phyloP scores from a whole-genome alignment of 352 stramenopile genomes.

The Globisporangium yorkense region DNA sequence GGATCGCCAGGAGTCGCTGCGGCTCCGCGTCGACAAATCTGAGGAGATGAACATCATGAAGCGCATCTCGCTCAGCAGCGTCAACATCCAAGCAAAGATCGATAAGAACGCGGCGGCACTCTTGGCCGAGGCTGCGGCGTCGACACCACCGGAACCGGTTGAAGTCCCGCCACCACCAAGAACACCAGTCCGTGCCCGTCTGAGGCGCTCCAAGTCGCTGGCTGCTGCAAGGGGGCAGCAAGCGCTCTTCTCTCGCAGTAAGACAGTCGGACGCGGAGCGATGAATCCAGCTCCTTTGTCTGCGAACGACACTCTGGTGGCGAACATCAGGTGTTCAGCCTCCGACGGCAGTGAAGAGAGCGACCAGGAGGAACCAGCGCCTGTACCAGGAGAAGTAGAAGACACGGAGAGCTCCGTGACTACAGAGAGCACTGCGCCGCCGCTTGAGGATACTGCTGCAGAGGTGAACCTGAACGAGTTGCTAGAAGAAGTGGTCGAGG shows the following conservation, averaged over 20 bases:
- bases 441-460: not conserved
- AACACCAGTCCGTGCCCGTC: too few species aligned
- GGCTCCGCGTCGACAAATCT: not conserved
- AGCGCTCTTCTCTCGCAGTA: constrained; percentile 3
- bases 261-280: not conserved
- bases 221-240: not conserved
- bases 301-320: not conserved
- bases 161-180: not conserved
- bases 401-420: not conserved
- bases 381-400: not conserved
- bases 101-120: constrained; percentile 4
- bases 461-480: not conserved
- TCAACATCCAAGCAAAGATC: constrained; percentile 14
- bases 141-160: not conserved
- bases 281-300: not conserved
- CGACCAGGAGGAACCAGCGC: not conserved
- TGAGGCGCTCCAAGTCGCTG: constrained; percentile 2
- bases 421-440: not conserved
- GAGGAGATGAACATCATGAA: constrained; percentile 12
- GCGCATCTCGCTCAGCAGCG: constrained; percentile 8
- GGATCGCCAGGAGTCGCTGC: not conserved
- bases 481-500: not conserved
- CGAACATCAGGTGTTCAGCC: not conserved
- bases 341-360: not conserved
- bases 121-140: not conserved